Conservation (phyloP, 2,329 filamentous ascomycete genomes). For the Aspergillus ibericus region DNA sequence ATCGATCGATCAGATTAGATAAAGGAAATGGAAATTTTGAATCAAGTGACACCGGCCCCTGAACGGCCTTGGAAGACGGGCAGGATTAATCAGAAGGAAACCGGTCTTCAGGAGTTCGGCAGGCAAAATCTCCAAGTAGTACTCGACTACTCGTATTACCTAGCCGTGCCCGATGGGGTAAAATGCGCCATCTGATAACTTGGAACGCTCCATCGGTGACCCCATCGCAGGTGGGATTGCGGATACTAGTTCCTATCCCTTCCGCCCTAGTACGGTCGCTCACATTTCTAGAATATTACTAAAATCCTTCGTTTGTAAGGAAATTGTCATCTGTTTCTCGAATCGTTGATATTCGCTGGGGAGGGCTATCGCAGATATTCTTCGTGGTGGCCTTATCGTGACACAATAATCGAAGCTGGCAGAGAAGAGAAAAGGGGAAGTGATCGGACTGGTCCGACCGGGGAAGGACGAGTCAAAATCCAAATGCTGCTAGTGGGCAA, state of each 20-base stretch:
- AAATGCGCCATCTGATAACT: not conserved
- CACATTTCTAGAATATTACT: not conserved
- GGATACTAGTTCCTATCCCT: not conserved
- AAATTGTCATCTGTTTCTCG: too few species aligned
- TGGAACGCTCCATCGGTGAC: not conserved
- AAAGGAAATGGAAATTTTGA: slow-evolving; percentile 1
- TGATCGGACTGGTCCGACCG: too few species aligned
- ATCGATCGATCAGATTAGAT: slow-evolving; percentile 21
- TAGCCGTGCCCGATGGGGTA: not conserved
- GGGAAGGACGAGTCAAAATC: too few species aligned
- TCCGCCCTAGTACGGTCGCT: not conserved
- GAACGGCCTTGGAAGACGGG: not conserved
- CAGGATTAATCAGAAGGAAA: not conserved
- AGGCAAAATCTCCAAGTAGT: too few species aligned
- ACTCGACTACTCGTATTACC: not conserved
- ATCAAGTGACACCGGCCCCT: not conserved
- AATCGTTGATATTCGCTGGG: too few species aligned
- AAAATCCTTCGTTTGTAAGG: not conserved
- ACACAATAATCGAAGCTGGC: too few species aligned
- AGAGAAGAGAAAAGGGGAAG: too few species aligned
- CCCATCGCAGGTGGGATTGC: not conserved
- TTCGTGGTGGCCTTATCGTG: too few species aligned
- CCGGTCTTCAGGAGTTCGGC: too few species aligned
- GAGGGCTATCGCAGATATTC: too few species aligned
- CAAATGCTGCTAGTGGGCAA: too few species aligned